A percentile compares a stretch with the other conserved stretches of the same genome.
Conservation (phyloP, 192 early-diverging fungal species). For the Umbelopsis sp. region DNA sequence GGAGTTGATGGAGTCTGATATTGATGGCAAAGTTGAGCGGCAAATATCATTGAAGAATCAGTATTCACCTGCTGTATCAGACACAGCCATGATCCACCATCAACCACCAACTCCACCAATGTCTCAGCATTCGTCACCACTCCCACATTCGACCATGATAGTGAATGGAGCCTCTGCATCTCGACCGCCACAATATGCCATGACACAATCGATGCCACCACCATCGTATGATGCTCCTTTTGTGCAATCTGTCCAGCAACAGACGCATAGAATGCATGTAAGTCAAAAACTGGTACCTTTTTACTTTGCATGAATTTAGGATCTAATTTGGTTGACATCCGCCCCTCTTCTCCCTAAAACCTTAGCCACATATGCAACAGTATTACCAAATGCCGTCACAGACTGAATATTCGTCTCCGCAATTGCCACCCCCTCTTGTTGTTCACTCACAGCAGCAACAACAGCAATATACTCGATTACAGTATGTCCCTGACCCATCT, state of each 20-base stretch:
- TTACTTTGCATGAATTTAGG: neutral
- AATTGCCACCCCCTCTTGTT: slow-evolving; percentile 3
- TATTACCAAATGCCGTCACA: slow-evolving; percentile 12
- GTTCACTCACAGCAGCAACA: neutral
- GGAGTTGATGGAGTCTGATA: slow-evolving; percentile 9
- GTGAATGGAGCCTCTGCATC: neutral
- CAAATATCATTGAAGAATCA: neutral
- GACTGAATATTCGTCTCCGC: slow-evolving; percentile 11
- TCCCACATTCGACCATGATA: neutral
- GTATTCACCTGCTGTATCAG: neutral
- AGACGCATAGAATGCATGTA: neutral
- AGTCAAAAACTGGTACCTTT: neutral
- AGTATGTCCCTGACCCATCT: neutral
- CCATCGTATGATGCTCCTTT: slow-evolving; percentile 1
- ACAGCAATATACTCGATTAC: neutral
- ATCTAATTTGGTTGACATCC: neutral
- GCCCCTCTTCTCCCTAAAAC: neutral
- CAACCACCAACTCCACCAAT: slow-evolving; percentile 6
- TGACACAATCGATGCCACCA: neutral
- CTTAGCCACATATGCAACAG: slow-evolving; percentile 12
- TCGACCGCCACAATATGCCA: neutral
- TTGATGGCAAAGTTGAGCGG: neutral
- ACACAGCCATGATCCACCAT: neutral
- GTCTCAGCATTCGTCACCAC: slow-evolving; percentile 5
- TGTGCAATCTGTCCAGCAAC: neutral